Base-by-base conservation (phyloP, 805 yeast species). In the Saccharomycopsis javanensis region DNA sequence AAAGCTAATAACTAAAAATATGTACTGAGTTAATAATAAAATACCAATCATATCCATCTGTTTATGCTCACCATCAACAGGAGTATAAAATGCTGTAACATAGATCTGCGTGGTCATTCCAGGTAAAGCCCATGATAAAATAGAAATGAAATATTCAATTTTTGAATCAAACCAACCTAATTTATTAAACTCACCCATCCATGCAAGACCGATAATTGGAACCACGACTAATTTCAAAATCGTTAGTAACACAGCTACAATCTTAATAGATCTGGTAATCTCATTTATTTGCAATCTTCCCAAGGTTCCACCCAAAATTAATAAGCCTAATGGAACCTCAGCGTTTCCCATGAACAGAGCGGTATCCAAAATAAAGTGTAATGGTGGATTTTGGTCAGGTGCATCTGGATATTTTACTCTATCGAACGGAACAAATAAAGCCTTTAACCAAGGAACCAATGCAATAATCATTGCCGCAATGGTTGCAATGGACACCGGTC, bases 41-140 rank as follows among this genome's bases (percentile, higher is more conserved):
- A 89, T 74, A 0, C 97, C 94, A 54, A 89, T 75, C 67, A 95
- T 86, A 67, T 92, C 96, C 84, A 92, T 83, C 68, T 90, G 79
- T 5, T 67, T 58, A 51, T 75, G 73, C 6, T 56, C 57, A 10
- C 71, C 71, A 20, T 72, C 75, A 2, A 82, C 81, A n/a, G 92
- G 94, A 0, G 91, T 83, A 69, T 82, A 86, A 67, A 88, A 82
- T 3, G 96, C 94, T 1, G 97, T 90, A 57, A 92, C 75, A 68
- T 91, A 94, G 50, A 92, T 84, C 64, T 90, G 77, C 0, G 94
- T 80, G 0, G 98, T 94, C 54, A 97, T 96, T 53, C 89, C 85
- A 0, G 99, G 98, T 31, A 90, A 72, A 0, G 90, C 90, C 71
- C 86, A 86, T 46, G 82, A 81, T 42, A 91, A 75, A 7, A 85